Evolutionary conservation across 768 basidiomycete species (phyloP).

Genomic region (Russula olivacea): DNA sequence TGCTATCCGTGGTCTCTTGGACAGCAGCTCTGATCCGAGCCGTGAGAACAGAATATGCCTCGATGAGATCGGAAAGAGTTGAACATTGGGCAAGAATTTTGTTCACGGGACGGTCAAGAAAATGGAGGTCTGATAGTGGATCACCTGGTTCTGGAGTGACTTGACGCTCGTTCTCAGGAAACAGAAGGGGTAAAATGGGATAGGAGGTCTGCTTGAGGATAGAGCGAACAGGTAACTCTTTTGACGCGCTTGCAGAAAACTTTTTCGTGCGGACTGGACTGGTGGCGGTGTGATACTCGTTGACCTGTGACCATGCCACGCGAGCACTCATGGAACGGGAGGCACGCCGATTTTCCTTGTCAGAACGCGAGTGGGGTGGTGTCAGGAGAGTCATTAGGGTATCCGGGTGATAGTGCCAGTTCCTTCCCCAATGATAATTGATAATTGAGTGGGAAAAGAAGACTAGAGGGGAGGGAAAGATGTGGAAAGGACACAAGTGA

Average conservation of each 20-base stretch:
- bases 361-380: conserved; percentile 53
- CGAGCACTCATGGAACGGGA: conserved; percentile 31
- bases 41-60: conserved; percentile 66
- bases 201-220: conserved; percentile 57
- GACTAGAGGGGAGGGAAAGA: not conserved
- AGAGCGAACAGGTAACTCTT: conserved; percentile 49
- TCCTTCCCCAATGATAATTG: not conserved
- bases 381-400: conserved; percentile 48
- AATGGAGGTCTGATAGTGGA: conserved; percentile 56
- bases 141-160: conserved; percentile 72
- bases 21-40: conserved; percentile 52
- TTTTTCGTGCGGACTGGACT: conserved; percentile 26
- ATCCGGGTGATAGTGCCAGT: not conserved
- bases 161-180: conserved; percentile 46
- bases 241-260: conserved; percentile 32
- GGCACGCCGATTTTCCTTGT: conserved; percentile 44
- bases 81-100: conserved; percentile 48
- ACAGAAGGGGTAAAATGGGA: conserved; percentile 34
- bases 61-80: conserved; percentile 54
- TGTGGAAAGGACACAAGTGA: conserved; percentile 3
- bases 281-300: conserved; percentile 42
- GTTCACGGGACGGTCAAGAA: conserved; percentile 59
- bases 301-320: conserved; percentile 50
- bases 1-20: conserved; percentile 42
- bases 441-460: not conserved